Evolutionary conservation across 202 grass and related monocot species (phyloP), one percentile per base, ranked within the genome.

Genomic region (Tripidium arundinaceum): DNA sequence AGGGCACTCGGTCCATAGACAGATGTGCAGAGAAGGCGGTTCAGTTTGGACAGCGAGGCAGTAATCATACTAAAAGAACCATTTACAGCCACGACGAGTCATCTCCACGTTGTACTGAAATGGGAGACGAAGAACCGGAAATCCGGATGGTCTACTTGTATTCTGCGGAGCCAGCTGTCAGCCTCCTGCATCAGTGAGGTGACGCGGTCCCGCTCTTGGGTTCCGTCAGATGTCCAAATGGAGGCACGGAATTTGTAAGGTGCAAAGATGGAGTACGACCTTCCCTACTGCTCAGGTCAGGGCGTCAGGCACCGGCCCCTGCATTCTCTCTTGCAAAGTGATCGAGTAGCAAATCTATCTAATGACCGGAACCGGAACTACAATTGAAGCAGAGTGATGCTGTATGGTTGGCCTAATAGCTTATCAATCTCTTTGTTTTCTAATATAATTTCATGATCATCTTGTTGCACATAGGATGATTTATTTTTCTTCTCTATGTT

Each of bases 121-220:
- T 89, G 89, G 74, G 70, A 57, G 55, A 63, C 6, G 5, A 98
- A 98, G 65, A 94, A 98, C 5, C 72, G 74, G 85, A 88, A 98
- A 78, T 98, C 94, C 1, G 94, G 94, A 76, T 98, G 94, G 4
- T 98, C 90, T 24, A 94, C 94, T 9, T 80, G 83, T 58, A 85
- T 58, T 39, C 21, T 41, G 31, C 84, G 83, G 43, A 98, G 83
- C 94, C 94, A 98, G 36, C 76, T 79, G 16, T 84, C 83, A 1
- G 94, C 94, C 76, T 71, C 86, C 73, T 93, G 81, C 86, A 91
- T 84, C 62, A 98, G 87, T 2, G 21, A 89, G 62, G 68, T 83
- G 38, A 87, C 74, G 2, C 47, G 68, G 54, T 89, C 77, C 25
- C 15, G 73, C 41, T 86, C 94, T 15, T 77, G 71, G 22, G 47